Percentiles rank a stretch among this genome's conserved stretches.
Evolutionary conservation across 2,329 filamentous ascomycete species (phyloP).

Genomic region (Pestalotiopsis fici): DNA sequence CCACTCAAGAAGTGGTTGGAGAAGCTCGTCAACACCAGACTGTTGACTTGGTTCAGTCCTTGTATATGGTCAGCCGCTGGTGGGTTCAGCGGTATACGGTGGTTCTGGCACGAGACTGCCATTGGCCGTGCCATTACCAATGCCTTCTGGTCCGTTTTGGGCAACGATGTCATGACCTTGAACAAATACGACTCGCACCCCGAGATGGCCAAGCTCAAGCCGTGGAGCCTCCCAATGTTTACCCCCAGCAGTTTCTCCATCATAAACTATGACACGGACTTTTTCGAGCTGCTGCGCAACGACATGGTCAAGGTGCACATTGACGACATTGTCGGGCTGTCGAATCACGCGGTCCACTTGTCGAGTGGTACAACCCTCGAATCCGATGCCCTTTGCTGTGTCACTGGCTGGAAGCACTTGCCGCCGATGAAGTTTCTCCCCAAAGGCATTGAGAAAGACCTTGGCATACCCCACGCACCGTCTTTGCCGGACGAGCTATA

Average conservation of each 20-base stretch:
- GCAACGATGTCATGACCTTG: slow-evolving; percentile 52
- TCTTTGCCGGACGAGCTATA: slow-evolving; percentile 23
- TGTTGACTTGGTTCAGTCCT: slow-evolving; percentile 74
- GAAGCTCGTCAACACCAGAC: slow-evolving; percentile 55
- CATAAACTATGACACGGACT: slow-evolving; percentile 56
- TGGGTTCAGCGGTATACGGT: slow-evolving; percentile 55
- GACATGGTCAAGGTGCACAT: slow-evolving; percentile 57
- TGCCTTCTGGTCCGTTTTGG: slow-evolving; percentile 59
- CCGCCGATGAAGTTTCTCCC: slow-evolving; percentile 45
- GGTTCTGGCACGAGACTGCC: slow-evolving; percentile 58
- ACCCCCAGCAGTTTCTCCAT: slow-evolving; percentile 59
- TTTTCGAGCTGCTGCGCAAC: slow-evolving; percentile 56
- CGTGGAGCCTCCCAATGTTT: slow-evolving; percentile 53
- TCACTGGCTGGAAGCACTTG: slow-evolving; percentile 56
- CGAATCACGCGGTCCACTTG: slow-evolving; percentile 41
- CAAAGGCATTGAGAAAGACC: slow-evolving; percentile 37
- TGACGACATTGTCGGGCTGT: slow-evolving; percentile 52
- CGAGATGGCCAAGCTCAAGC: slow-evolving; percentile 53
- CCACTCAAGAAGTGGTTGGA: slow-evolving; percentile 52
- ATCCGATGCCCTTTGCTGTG: slow-evolving; percentile 53
- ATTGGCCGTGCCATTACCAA: slow-evolving; percentile 57
- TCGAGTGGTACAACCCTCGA: slow-evolving; percentile 40
- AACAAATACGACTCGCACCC: slow-evolving; percentile 57
- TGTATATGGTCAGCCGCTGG: slow-evolving; percentile 70
- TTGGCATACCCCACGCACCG: slow-evolving; percentile 44